Conservation (phyloP, 495 filamentous ascomycete genomes). For the Penicillium bialowiezense region DNA sequence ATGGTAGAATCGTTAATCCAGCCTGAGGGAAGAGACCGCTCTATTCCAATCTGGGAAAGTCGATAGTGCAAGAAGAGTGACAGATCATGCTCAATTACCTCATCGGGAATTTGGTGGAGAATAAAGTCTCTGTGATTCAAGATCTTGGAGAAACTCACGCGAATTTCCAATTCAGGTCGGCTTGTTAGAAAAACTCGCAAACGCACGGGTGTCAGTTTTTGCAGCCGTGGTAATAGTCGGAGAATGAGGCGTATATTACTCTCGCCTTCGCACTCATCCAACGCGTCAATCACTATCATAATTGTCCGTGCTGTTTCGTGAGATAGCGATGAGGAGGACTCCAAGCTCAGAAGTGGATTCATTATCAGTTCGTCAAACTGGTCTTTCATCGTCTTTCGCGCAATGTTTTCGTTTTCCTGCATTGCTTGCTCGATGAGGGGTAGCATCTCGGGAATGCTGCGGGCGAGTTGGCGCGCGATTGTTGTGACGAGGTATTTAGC, state of each 20-base stretch:
- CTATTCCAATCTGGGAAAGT: constrained; percentile 12
- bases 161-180: constrained; percentile 45
- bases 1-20: constrained; percentile 34
- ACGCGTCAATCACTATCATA: constrained; percentile 47
- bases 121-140: constrained; percentile 13
- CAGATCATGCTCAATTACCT: constrained; percentile 24
- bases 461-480: neutral
- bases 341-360: constrained; percentile 22
- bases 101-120: constrained; percentile 17
- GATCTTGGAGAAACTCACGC: constrained; percentile 20
- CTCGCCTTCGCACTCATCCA: constrained; percentile 49
- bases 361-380: constrained; percentile 50
- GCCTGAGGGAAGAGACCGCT: neutral
- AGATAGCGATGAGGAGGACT: too few relatives aligned
- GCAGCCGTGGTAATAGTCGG: constrained; percentile 20
- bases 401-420: constrained; percentile 12
- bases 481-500: neutral
- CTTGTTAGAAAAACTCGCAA: constrained; percentile 35
- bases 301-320: constrained; percentile 1
- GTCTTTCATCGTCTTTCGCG: constrained; percentile 29
- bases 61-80: constrained; percentile 14
- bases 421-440: neutral
- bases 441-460: neutral
- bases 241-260: constrained; percentile 36
- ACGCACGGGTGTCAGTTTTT: neutral